Evolutionary conservation across 2,329 filamentous ascomycete species (phyloP).

Genomic region (Fusarium nisikadoi): DNA sequence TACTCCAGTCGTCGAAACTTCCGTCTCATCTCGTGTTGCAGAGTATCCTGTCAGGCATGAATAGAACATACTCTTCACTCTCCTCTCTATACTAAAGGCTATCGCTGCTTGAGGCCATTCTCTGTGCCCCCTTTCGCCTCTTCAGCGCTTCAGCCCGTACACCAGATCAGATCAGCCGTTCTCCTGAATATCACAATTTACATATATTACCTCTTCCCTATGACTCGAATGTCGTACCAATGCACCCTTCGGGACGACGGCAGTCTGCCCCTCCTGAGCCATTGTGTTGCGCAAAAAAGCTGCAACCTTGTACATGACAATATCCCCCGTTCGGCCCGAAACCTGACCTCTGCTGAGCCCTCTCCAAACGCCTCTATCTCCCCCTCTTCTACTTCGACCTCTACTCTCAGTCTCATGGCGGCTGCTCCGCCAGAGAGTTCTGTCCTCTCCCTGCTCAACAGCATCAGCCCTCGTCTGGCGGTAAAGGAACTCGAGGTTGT

Average conservation of each 20-base stretch:
- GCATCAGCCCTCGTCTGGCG: conserved; percentile 39
- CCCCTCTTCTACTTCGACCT: conserved; percentile 13
- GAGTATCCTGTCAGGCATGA: conserved; percentile 4
- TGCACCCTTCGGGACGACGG: conserved; percentile 43
- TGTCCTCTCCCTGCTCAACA: conserved; percentile 42
- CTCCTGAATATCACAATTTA: conserved; percentile 1
- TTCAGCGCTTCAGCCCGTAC: neutral
- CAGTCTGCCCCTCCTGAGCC: conserved; percentile 37
- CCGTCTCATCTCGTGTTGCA: conserved; percentile 21
- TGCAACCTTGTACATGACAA: conserved; percentile 43
- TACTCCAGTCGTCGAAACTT: neutral
- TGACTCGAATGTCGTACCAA: conserved; percentile 46
- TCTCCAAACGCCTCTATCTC: conserved; percentile 11
- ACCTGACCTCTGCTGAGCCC: conserved; percentile 37
- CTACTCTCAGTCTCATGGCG: conserved; percentile 34
- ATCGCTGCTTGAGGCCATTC: neutral
- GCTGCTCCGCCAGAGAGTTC: conserved; percentile 37
- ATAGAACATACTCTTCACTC: conserved; percentile 1
- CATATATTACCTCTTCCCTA: conserved; percentile 25
- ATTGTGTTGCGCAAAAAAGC: conserved; percentile 42
- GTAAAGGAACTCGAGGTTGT: conserved; percentile 45
- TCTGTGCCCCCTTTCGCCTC: neutral
- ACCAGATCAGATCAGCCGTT: conserved; percentile 4
- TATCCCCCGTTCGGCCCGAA: conserved; percentile 41
- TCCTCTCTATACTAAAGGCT: neutral